A percentile compares a stretch with the other conserved stretches of the same genome.
Evolutionary conservation across 2,329 filamentous ascomycete genomes (phyloP).

Genomic region (Leptodontidium sp.): DNA sequence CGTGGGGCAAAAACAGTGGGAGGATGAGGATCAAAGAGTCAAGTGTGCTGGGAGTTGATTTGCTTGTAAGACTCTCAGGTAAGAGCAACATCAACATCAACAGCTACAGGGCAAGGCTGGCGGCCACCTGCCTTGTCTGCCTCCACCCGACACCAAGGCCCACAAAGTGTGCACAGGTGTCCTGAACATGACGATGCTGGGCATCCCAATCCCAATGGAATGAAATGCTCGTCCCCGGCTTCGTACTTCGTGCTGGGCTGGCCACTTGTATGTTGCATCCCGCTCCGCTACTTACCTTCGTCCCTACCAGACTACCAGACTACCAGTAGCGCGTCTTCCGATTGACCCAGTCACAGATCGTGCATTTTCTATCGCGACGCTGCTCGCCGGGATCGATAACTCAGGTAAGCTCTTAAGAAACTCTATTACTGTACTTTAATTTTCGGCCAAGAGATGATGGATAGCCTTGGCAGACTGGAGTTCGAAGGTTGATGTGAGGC

Average conservation of each 20-base stretch:
- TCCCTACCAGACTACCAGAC: neutral
- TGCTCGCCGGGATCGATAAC: neutral
- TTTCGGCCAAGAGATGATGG: conserved; percentile 11
- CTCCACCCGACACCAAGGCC: neutral
- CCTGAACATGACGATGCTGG: conserved; percentile 15
- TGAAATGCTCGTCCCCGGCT: neutral
- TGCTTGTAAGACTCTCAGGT: neutral
- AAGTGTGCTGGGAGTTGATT: neutral
- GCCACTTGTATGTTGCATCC: conserved; percentile 11
- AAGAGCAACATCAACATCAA: neutral
- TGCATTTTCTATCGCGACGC: conserved; percentile 15
- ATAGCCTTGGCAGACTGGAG: neutral
- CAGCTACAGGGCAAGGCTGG: neutral
- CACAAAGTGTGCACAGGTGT: conserved; percentile 4
- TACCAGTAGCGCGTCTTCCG: conserved; percentile 5
- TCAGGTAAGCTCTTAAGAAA: neutral
- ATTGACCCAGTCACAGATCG: conserved; percentile 20
- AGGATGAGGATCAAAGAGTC: neutral
- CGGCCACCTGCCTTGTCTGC: neutral
- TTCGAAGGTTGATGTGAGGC: neutral
- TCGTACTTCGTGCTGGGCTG: neutral
- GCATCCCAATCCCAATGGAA: neutral
- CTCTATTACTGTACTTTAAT: conserved; percentile 7
- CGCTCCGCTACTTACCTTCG: neutral
- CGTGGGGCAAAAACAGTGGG: neutral